Conservation (phyloP, 2,329 filamentous ascomycete genomes). For the Zarea fungicola region DNA sequence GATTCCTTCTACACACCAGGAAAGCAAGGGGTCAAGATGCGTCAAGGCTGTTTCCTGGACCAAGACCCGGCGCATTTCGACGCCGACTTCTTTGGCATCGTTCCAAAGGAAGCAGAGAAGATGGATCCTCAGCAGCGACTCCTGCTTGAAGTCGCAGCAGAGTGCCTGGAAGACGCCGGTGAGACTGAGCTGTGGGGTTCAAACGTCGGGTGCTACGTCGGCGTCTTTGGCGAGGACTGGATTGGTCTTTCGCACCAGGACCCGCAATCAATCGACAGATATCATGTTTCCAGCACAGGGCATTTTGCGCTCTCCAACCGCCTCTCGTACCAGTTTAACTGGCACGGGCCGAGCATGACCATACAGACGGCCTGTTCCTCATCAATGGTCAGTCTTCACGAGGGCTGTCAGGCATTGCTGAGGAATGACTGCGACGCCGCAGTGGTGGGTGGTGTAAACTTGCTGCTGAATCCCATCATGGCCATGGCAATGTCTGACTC, state of each 20-base stretch:
- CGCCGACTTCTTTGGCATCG: neutral
- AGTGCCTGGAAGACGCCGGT: constrained; percentile 24
- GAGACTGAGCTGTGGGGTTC: constrained; percentile 21
- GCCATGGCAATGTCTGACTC: constrained; percentile 16
- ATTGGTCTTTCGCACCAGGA: constrained; percentile 17
- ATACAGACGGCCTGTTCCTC: constrained; percentile 33
- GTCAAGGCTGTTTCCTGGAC: neutral
- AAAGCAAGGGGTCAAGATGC: neutral
- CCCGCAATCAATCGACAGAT: constrained; percentile 15
- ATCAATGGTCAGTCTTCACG: constrained; percentile 22
- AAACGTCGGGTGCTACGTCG: constrained; percentile 26
- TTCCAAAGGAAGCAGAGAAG: constrained; percentile 6
- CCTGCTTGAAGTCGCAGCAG: constrained; percentile 23
- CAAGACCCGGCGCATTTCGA: neutral
- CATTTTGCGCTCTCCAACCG: constrained; percentile 25
- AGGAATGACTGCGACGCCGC: constrained; percentile 28
- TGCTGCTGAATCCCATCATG: constrained; percentile 23
- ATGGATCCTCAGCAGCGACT: constrained; percentile 28
- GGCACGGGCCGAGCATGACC: constrained; percentile 24
- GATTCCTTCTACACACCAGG: neutral
- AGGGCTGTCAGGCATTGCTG: constrained; percentile 24
- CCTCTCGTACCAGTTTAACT: constrained; percentile 25
- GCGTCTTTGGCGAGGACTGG: constrained; percentile 27
- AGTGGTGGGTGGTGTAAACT: constrained; percentile 29
- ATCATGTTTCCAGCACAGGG: constrained; percentile 20